Evolutionary conservation across 2,329 filamentous ascomycete species (phyloP).

Genomic region (Hypoxylon sp.): DNA sequence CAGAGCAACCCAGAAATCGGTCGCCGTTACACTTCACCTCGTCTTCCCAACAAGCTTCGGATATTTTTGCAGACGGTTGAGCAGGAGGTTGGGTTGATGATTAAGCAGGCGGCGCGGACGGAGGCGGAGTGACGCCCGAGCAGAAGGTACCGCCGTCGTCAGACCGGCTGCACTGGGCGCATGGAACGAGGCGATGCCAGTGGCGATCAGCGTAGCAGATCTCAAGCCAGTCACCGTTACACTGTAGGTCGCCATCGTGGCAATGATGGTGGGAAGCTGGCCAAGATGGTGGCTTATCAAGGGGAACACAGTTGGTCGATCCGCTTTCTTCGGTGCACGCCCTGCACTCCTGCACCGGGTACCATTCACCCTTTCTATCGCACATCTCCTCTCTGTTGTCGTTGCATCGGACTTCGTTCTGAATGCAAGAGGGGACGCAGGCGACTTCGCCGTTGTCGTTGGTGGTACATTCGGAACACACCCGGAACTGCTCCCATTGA

Average conservation of each 20-base stretch:
- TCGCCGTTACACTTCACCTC: conserved; percentile 28
- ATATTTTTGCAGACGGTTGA: not conserved
- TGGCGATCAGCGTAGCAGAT: conserved; percentile 1
- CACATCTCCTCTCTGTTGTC: conserved; percentile 20
- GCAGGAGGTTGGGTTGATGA: not conserved
- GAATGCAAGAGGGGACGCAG: conserved; percentile 1
- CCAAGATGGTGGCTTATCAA: not conserved
- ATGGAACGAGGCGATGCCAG: conserved; percentile 4
- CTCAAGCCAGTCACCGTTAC: conserved; percentile 11
- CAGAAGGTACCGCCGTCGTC: conserved; percentile 3
- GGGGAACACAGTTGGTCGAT: conserved; percentile 5
- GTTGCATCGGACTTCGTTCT: conserved; percentile 17
- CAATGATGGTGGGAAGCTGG: not conserved
- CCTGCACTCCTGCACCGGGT: conserved; percentile 2
- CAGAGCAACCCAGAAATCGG: conserved; percentile 13
- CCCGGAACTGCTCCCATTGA: not conserved
- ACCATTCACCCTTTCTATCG: not conserved
- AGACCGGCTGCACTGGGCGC: not conserved
- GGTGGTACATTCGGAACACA: conserved; percentile 10
- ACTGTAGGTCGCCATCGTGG: not conserved
- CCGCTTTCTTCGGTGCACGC: conserved; percentile 4
- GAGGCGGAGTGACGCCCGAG: not conserved
- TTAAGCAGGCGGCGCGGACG: not conserved
- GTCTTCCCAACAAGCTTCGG: not conserved
- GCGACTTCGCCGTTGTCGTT: not conserved